A percentile compares a stretch with the other conserved stretches of the same genome.
These are phyloP conservation scores for Fraxinus floribunda DNA, from an alignment of 305 asterid species.

Conservation along the genomic window DNA sequence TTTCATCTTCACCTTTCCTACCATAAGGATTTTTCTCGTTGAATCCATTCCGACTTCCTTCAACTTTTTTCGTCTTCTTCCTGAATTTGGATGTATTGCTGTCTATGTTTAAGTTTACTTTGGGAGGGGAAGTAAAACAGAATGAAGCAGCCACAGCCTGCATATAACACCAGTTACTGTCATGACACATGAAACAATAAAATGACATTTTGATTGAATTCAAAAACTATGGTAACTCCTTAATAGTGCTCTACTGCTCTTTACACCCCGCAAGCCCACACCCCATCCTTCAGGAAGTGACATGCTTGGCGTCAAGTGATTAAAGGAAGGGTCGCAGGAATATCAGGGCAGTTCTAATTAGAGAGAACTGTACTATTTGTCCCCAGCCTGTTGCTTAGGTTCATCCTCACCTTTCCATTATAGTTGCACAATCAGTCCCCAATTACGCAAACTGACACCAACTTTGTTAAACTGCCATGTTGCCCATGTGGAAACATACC, in stretches of 20 bases:
- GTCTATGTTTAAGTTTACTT: constrained; percentile 67
- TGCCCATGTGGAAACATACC: neutral
- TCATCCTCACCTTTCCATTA: neutral
- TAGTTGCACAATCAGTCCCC: neutral
- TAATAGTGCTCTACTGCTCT: neutral
- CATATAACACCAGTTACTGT: constrained; percentile 1
- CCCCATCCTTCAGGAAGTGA: neutral
- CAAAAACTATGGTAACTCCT: neutral
- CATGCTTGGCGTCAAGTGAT: neutral
- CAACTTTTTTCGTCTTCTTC: constrained; percentile 45
- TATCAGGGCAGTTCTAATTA: neutral
- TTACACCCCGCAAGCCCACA: neutral
- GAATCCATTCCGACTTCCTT: constrained; percentile 64
- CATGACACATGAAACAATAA: neutral
- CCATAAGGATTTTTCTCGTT: constrained; percentile 61
- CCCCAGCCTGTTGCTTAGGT: neutral
- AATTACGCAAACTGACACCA: neutral
- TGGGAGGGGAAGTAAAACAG: constrained; percentile 74
- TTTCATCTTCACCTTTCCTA: constrained; percentile 47
- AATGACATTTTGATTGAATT: neutral
- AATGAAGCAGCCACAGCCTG: constrained; percentile 97
- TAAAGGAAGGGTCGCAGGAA: neutral
- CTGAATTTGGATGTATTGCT: constrained; percentile 76
- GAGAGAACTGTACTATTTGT: neutral
- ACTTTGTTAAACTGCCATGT: neutral